These are phyloP conservation scores for Flaveria robusta DNA, from an alignment of 129 eudicot species.

Conservation along the genomic window DNA sequence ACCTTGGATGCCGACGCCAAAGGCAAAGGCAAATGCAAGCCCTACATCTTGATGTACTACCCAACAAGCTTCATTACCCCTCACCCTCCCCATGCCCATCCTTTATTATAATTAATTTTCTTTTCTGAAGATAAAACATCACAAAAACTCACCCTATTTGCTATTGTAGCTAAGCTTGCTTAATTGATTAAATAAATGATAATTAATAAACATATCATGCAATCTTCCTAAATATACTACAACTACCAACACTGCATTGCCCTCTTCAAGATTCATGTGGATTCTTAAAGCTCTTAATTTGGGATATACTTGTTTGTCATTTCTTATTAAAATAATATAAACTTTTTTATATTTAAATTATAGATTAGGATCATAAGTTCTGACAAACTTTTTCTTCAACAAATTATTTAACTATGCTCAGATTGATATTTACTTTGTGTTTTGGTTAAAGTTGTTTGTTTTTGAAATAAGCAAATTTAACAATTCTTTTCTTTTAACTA, in stretches of 20 bases:
- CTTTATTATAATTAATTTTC: background rate
- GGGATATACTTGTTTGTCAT: background rate
- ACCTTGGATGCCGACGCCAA: slow-evolving; percentile 37
- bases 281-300: too few species aligned
- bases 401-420: background rate
- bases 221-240: too few species aligned
- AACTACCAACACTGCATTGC: slow-evolving; percentile 18
- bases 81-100: background rate
- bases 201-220: too few species aligned
- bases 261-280: background rate
- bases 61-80: slow-evolving; percentile 21
- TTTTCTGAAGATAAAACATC: background rate
- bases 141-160: too few species aligned
- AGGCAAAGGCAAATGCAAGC: background rate
- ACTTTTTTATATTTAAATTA: background rate
- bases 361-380: background rate
- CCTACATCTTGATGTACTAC: slow-evolving; percentile 38
- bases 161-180: too few species aligned
- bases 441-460: background rate
- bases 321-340: background rate
- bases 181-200: too few species aligned
- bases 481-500: too few species aligned
- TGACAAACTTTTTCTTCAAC: background rate
- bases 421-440: background rate
- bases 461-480: too few species aligned